Base-by-base conservation (phyloP, 495 filamentous ascomycete species). In the Lepraria neglecta region DNA sequence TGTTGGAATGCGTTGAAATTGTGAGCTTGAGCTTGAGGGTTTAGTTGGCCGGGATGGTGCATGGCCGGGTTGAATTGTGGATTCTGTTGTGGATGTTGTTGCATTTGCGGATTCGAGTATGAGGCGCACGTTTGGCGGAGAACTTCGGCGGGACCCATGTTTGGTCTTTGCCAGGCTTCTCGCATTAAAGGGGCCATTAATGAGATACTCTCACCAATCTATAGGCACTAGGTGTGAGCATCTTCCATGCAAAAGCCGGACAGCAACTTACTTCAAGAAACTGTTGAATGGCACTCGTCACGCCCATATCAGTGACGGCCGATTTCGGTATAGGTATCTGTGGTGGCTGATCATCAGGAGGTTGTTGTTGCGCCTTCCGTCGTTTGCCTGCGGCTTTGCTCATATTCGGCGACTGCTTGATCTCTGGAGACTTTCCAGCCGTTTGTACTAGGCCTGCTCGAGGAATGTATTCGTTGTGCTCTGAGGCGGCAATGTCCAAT, bases 151-250 rank as follows among this genome's bases (percentile, higher is more conserved):
- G 87, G 82, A 1, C 81, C 75, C 10, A 87, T 65, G 3, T 79
- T 24, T 31, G 74, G 0, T 82, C 78, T 60, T 88, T 77, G 17
- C 75, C 62, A 43, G 85, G 82, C 27, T 81, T 84, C 63, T 76
- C 87, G 40, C 74, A 72, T 70, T 88, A 87, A 4, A 90, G 65
- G 33, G 68, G 80, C 84, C 87, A 91, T 89, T 59, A 84, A 81
- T 9, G 85, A 86, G 60, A 90, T 83, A 17, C 87, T 85, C 70
- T 91, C 87, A 27, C 86, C 84, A 54, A 88, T 80, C 85, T 88
- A 65, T 3, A 63, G 30, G 15, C 43, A 38, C 14, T 40, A 30
- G 27, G 42, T 31, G 64, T 52, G 68, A 27, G 65, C 45, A 58
- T 9, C 46, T 33, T 56, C n/a, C 43, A 14, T n/a, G 62, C 59